Base-by-base conservation (phyloP, 179 eudicot species). In the Silene noctiflora region DNA sequence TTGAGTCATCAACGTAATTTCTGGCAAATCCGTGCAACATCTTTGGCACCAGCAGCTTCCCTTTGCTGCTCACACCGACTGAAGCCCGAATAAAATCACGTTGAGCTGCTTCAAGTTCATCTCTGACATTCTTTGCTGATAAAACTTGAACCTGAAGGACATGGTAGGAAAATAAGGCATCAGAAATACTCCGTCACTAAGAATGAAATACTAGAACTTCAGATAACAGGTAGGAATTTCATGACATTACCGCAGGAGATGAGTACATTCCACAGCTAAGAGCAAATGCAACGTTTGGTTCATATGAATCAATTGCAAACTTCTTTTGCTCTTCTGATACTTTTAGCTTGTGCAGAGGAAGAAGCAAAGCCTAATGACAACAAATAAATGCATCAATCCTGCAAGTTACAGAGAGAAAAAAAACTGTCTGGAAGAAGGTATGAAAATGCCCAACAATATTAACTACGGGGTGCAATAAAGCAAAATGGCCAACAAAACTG, bases 221-320 rank as follows among this genome's bases (percentile, higher is more conserved):
- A 67, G 64, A 33, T 62, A 20, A 33, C 17, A 22, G 68, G 21
- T 1, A 59, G 19, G 72, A 67, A 53, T 24, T 44, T 56, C 39
- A 56, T 1, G 33, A 29, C 39, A 42, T 75, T 82, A 82, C 85
- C 79, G 82, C 85, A 29, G 85, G 85, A n/a, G 85, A 82, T 9
- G 85, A 82, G 81, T 82, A 82, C 82, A 75, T 82, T 21, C 85
- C 85, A 71, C 82, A 82, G 77, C 85, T 82, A 64, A 82, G 75
- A 71, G 85, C 85, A 33, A 82, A 82, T 51, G 82, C 77, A 4
- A 72, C 76, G 75, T 82, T 78, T 75, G 85, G 85, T 33, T 82
- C 85, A 44, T 82, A 75, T 51, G 82, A 82, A 67, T 78, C 82
- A 1, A 82, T 46, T n/a, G 85, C 77, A 58, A 78, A 82, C 62